Evolutionary conservation across 768 basidiomycete species (phyloP), one percentile per base, ranked within the genome.

Genomic region (Trichaptum fuscoviolaceum): DNA sequence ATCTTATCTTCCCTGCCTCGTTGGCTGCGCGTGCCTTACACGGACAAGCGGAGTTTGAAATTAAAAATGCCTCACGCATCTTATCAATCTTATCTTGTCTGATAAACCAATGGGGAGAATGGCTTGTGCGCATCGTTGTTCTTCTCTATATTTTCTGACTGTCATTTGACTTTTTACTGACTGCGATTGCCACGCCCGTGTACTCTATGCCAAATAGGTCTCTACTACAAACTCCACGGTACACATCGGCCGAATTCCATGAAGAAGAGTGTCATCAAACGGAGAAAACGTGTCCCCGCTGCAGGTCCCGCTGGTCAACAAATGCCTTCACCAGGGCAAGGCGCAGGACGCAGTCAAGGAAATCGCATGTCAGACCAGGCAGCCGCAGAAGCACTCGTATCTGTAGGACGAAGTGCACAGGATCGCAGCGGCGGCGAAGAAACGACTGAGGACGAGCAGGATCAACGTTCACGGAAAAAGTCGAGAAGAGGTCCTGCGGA

Each of bases 261-360:
- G 95, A 99, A 97, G 79, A 98, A 99, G 82, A 92, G 93, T 4
- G 94, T 97, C 71, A 99, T 99, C 84, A 99, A 99, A 80, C 87
- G 97, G 35, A 84, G 97, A 70, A 99, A 99, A 79, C 90, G 97
- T 70, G 96, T 99, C 57, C 95, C 97, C 36, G 96, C 96, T 63
- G 94, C 91, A 23, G 84, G 4, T 18, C 3, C 76, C 66, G 70
- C 71, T 23, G 74, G 73, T 10, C 69, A 82, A 70, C 79, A 9
- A 77, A 72, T 26, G 72, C 67, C 27, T 64, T 64, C 18, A 71
- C 72, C 27, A 61, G 30, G 30, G 6, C 59, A 61, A 61, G 30
- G 30, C 30, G 30, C 59, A 25, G 59, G 59, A 25, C 59, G 59
- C 15, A 61, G 30, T 20, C 59, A 61, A 58, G 71, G 69, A 66